A percentile compares a stretch with the other conserved stretches of the same genome.
phyloP scores from a whole-genome alignment of 306 rosid species.

The Fragaria iinumae region DNA sequence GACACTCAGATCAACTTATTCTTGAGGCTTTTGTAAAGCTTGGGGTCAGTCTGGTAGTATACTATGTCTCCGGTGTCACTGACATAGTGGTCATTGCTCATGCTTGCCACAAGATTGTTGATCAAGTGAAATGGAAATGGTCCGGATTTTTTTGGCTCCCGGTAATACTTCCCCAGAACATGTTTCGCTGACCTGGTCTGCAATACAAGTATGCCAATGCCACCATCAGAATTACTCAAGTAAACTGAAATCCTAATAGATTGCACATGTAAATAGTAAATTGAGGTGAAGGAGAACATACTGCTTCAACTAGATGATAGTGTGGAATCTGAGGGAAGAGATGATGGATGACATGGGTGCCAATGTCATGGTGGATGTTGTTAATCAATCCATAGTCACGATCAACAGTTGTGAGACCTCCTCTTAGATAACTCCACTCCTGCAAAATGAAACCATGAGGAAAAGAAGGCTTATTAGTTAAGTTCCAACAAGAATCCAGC shows the following conservation, averaged over 20 bases:
- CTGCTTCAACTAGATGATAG: constrained; percentile 89
- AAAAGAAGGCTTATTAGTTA: background rate
- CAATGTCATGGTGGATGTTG: constrained; percentile 87
- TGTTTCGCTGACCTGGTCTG: constrained; percentile 78
- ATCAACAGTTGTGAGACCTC: constrained; percentile 90
- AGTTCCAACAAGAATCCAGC: background rate
- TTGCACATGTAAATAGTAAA: background rate
- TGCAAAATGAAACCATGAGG: constrained; percentile 22
- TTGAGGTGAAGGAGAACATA: constrained; percentile 23
- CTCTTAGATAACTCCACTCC: constrained; percentile 93
- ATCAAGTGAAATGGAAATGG: constrained; percentile 68
- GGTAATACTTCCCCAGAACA: constrained; percentile 78
- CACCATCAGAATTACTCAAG: constrained; percentile 1
- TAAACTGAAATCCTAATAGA: background rate
- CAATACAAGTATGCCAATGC: background rate
- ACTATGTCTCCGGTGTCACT: constrained; percentile 71
- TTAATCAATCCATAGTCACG: constrained; percentile 92
- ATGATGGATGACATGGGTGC: constrained; percentile 98
- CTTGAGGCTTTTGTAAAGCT: constrained; percentile 32
- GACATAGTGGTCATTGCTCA: constrained; percentile 76
- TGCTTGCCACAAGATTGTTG: constrained; percentile 56
- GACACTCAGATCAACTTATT: constrained; percentile 37
- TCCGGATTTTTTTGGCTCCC: constrained; percentile 88
- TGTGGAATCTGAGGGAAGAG: constrained; percentile 98
- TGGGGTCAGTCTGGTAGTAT: constrained; percentile 64